Base-by-base conservation (phyloP, 345 rosid species). In the Durio zibethinus region DNA sequence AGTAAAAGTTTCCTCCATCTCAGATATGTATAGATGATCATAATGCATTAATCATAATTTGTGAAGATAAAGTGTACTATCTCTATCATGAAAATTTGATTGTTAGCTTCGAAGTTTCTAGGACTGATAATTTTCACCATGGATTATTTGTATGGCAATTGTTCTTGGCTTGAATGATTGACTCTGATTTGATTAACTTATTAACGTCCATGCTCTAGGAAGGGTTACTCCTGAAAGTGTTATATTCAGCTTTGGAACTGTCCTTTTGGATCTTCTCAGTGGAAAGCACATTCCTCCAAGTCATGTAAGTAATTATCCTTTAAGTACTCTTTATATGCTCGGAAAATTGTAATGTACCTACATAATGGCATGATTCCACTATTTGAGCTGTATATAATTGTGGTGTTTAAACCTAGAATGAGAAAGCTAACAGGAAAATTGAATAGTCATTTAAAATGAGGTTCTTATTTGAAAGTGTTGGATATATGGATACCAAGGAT, bases 241-340 rank as follows among this genome's bases (percentile, higher is more conserved):
- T 67, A 89, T 82, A 33, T 90, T 81, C 79, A 90, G 94, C 81
- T 90, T 88, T 80, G 97, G 97, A 52, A 92, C 93, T 59, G 79
- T 92, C 77, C 93, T 92, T 81, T 77, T 89, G 81, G 89, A 89
- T 79, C 83, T 92, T 77, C 87, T 92, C 8, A 90, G 85, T 79
- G 97, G 97, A 86, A 89, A 86, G 82, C 91, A 89, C 76, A 88
- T 92, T 61, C 94, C 97, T 76, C 97, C 94, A 68, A 90, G 87
- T 83, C 94, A 90, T 78, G 97, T 92, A 84, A 89, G 93, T 70
- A 65, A 18, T 29, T 31, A 33, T 3, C 52, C 23, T 72, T 62
- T 7, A 15, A 62, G 21, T 15, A 33, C 38, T 20, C 48, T 38
- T 73, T 50, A 47, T 75, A 69, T 77, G 31, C 5, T 18, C 2